These are phyloP conservation scores for Penicillium soppii DNA, from an alignment of 495 filamentous ascomycete species.

Conservation along the genomic window DNA sequence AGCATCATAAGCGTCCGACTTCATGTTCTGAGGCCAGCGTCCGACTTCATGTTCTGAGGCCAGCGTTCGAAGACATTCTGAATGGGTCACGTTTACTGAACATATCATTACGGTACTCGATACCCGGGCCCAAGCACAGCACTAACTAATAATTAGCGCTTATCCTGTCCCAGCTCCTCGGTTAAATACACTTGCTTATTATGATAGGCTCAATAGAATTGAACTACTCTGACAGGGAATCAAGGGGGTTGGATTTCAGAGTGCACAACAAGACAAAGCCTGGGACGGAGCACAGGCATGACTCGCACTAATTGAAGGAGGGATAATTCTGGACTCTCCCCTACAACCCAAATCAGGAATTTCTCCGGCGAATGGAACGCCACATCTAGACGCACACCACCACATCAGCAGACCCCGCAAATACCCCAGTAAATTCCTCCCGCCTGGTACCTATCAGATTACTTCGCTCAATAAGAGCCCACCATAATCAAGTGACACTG, in stretches of 20 bases:
- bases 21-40: constrained; percentile 11
- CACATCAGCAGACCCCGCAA: constrained; percentile 15
- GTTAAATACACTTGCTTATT: constrained; percentile 12
- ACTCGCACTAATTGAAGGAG: constrained; percentile 10
- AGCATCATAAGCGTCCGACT: constrained; percentile 11
- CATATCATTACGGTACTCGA: constrained; percentile 2
- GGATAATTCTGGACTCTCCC: constrained; percentile 1
- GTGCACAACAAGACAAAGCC: constrained; percentile 6
- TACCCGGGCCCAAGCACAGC: constrained; percentile 8
- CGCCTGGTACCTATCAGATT: constrained; percentile 15
- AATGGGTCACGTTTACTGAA: constrained; percentile 11
- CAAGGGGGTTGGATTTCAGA: constrained; percentile 1
- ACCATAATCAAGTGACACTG: constrained; percentile 26
- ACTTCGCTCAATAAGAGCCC: constrained; percentile 17
- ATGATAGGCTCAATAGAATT: constrained; percentile 13
- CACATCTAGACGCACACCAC: constrained; percentile 14
- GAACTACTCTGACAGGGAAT: constrained; percentile 8
- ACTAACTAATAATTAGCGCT: too few relatives aligned
- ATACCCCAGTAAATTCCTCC: constrained; percentile 17
- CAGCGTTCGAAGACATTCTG: constrained; percentile 9
- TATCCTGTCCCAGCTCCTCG: constrained; percentile 14
- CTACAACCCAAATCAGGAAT: constrained; percentile 11
- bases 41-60: constrained; percentile 9
- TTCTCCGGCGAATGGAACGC: constrained; percentile 21
- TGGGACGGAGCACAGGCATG: constrained; percentile 2